phyloP scores from a whole-genome alignment of 495 filamentous ascomycete genomes.

The Hypoxylon lenormandii region DNA sequence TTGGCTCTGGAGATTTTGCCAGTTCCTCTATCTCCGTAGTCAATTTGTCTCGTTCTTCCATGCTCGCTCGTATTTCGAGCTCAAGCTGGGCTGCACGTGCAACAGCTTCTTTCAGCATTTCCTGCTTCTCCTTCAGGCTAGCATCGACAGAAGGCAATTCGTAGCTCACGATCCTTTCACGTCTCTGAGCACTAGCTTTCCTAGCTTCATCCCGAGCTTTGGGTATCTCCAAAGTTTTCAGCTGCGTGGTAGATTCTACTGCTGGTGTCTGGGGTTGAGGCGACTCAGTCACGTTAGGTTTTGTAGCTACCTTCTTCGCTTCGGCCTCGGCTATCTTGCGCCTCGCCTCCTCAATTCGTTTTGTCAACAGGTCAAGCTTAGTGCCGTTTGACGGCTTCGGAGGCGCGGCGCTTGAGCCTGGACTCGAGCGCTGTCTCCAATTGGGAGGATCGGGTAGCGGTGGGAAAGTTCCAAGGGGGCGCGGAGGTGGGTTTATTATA shows the following conservation, averaged over 20 bases:
- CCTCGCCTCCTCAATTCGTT: slow-evolving; percentile 78
- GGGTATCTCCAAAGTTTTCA: slow-evolving; percentile 32
- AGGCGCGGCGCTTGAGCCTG: slow-evolving; percentile 49
- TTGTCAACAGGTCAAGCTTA: slow-evolving; percentile 72
- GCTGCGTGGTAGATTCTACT: slow-evolving; percentile 35
- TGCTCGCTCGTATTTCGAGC: slow-evolving; percentile 64
- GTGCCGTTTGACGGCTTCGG: slow-evolving; percentile 53
- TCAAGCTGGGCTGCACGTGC: slow-evolving; percentile 70
- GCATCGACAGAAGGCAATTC: slow-evolving; percentile 70
- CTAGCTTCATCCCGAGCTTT: slow-evolving; percentile 36
- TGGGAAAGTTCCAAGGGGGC: slow-evolving; percentile 59
- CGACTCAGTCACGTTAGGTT: slow-evolving; percentile 45
- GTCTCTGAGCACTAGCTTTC: slow-evolving; percentile 58
- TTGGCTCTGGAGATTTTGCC: slow-evolving; percentile 56
- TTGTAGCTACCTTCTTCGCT: slow-evolving; percentile 64
- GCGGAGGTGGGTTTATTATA: slow-evolving; percentile 35
- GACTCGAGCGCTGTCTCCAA: slow-evolving; percentile 55
- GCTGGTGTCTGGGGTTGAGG: slow-evolving; percentile 39
- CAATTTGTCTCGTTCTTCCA: slow-evolving; percentile 61
- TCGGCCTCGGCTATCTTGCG: slow-evolving; percentile 82
- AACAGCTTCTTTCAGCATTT: slow-evolving; percentile 65
- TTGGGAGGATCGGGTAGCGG: slow-evolving; percentile 57
- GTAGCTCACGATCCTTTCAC: slow-evolving; percentile 66
- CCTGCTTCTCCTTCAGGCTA: slow-evolving; percentile 63
- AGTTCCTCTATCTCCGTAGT: slow-evolving; percentile 68